These are phyloP conservation scores for Plasmodium relictum DNA, from an alignment of 169 alveolate species.

Conservation along the genomic window DNA sequence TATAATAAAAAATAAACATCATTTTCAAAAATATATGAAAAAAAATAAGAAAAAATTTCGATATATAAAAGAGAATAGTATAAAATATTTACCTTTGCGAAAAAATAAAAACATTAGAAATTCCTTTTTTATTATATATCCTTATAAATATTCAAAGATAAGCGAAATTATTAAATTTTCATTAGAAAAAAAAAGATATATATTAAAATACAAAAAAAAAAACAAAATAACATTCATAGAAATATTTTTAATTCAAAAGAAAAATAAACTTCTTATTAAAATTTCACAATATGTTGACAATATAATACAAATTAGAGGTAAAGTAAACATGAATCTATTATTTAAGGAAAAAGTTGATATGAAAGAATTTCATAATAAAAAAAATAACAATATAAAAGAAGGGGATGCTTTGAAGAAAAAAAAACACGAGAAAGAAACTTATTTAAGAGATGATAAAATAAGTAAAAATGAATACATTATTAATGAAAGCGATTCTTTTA, in stretches of 20 bases:
- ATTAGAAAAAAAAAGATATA: slow-evolving; percentile 37
- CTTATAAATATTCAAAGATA: neutral
- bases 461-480: no score
- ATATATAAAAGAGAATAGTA: slow-evolving; percentile 17
- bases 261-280: slow-evolving; percentile 30
- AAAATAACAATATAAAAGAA: neutral
- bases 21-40: neutral
- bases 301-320: slow-evolving; percentile 32
- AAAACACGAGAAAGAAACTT: no score
- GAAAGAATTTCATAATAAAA: neutral
- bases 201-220: slow-evolving; percentile 2
- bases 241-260: slow-evolving; percentile 13
- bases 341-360: neutral
- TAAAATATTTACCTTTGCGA: slow-evolving; percentile 24
- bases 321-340: slow-evolving; percentile 20
- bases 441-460: no score
- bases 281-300: slow-evolving; percentile 37
- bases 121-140: slow-evolving; percentile 21
- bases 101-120: slow-evolving; percentile 43
- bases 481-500: no score
- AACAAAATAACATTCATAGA: slow-evolving; percentile 21
- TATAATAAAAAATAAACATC: slow-evolving; percentile 1
- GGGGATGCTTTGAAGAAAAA: neutral
- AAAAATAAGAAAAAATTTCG: slow-evolving; percentile 9
- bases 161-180: slow-evolving; percentile 16